These are phyloP conservation scores for Candida gigantensis DNA, from an alignment of 1,139 yeast species.

Conservation along the genomic window DNA sequence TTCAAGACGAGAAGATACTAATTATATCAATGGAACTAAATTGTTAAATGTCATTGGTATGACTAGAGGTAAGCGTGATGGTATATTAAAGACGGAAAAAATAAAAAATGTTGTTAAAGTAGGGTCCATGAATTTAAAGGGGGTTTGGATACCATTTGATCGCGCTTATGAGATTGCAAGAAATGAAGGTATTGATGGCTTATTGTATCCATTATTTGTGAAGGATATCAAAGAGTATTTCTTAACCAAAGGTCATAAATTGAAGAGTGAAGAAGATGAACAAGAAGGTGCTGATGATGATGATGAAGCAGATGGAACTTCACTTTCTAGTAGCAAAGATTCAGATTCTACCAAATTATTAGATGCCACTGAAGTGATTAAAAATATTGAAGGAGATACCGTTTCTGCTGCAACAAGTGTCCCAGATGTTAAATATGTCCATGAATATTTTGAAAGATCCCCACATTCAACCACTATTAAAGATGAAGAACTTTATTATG, in stretches of 20 bases:
- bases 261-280: constrained; percentile 22
- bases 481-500: constrained; percentile 12
- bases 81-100: constrained; percentile 61
- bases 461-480: constrained; percentile 8
- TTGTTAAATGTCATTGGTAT: constrained; percentile 88
- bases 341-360: constrained; percentile 4
- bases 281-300: constrained; percentile 17
- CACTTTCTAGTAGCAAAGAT: constrained; percentile 2
- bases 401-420: constrained; percentile 4
- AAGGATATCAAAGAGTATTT: constrained; percentile 40
- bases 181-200: constrained; percentile 43
- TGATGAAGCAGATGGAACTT: constrained; percentile 1
- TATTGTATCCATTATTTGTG: constrained; percentile 49
- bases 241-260: constrained; percentile 27
- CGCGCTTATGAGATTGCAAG: constrained; percentile 54
- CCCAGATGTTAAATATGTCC: constrained; percentile 9
- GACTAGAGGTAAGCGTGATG: constrained; percentile 96
- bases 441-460: constrained; percentile 12
- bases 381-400: constrained; percentile 1
- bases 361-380: constrained; percentile 4
- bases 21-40: constrained; percentile 57
- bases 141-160: constrained; percentile 59
- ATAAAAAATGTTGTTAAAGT: constrained; percentile 47
- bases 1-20: constrained; percentile 52
- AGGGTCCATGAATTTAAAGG: constrained; percentile 57